These are phyloP conservation scores for Lactarius akahatsu DNA, from an alignment of 768 basidiomycete genomes.

Conservation along the genomic window DNA sequence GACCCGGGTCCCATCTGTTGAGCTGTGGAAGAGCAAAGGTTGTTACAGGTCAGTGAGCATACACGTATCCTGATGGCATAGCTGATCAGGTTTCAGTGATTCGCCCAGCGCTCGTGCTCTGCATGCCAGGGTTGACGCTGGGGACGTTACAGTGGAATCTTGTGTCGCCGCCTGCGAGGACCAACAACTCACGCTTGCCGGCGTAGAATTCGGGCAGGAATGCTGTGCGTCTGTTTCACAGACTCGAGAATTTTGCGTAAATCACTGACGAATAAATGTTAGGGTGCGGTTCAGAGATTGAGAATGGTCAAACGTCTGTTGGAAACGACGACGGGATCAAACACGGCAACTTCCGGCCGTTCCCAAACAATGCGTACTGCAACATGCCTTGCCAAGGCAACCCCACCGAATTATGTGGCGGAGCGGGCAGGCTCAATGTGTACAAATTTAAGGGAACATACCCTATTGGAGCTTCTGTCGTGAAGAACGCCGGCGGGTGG, in stretches of 20 bases:
- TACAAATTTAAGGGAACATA: neutral
- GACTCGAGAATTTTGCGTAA: neutral
- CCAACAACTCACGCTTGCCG: conserved; percentile 68
- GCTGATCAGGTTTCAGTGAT: conserved; percentile 33
- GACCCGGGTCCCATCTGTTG: conserved; percentile 51
- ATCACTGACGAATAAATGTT: neutral
- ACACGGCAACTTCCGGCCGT: neutral
- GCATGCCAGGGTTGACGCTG: conserved; percentile 35
- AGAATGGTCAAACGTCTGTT: neutral
- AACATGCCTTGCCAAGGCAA: neutral
- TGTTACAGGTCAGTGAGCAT: conserved; percentile 57
- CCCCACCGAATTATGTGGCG: neutral
- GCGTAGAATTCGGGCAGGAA: conserved; percentile 65
- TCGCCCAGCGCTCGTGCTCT: conserved; percentile 38
- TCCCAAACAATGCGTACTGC: neutral
- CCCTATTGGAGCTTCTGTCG: neutral
- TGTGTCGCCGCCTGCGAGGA: conserved; percentile 67
- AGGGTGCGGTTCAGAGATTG: neutral
- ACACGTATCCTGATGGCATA: neutral
- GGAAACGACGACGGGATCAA: neutral
- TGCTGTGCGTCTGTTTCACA: conserved; percentile 54
- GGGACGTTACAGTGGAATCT: conserved; percentile 58
- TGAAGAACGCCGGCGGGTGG: neutral
- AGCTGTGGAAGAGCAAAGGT: conserved; percentile 64
- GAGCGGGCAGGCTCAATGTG: neutral